phyloP scores from a whole-genome alignment of 352 stramenopile species.

The Pythium rishiriense region DNA sequence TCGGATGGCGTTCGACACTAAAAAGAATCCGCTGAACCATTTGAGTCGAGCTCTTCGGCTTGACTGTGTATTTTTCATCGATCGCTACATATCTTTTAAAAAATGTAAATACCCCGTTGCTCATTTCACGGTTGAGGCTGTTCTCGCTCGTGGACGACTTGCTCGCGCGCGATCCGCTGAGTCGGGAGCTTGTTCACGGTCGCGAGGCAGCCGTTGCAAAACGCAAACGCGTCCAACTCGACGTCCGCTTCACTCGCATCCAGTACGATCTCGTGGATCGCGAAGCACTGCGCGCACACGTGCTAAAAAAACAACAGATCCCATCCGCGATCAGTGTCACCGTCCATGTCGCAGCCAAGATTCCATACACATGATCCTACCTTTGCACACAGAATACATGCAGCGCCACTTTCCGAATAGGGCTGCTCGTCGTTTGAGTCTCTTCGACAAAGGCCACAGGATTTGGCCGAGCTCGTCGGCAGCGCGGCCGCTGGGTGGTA shows the following conservation, averaged over 20 bases:
- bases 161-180: constrained; percentile 3
- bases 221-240: constrained; percentile 7
- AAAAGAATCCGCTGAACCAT: too few relatives aligned
- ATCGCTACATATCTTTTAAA: too few relatives aligned
- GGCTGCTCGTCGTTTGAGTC: neutral
- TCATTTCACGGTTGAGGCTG: neutral
- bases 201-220: constrained; percentile 16
- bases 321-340: too few relatives aligned
- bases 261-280: constrained; percentile 14
- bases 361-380: too few relatives aligned
- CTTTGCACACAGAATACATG: constrained; percentile 14
- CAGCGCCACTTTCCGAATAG: too few relatives aligned
- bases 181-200: neutral
- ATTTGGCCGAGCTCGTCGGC: neutral
- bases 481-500: neutral
- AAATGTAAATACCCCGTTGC: too few relatives aligned
- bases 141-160: neutral
- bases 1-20: too few relatives aligned
- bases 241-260: neutral
- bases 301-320: constrained; percentile 7
- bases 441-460: neutral
- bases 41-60: too few relatives aligned
- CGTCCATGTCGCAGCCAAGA: too few relatives aligned
- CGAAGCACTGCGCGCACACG: constrained; percentile 11
- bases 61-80: too few relatives aligned